These are phyloP conservation scores for Perkinsus olseni DNA, from an alignment of 169 alveolate species.

Conservation along the genomic window DNA sequence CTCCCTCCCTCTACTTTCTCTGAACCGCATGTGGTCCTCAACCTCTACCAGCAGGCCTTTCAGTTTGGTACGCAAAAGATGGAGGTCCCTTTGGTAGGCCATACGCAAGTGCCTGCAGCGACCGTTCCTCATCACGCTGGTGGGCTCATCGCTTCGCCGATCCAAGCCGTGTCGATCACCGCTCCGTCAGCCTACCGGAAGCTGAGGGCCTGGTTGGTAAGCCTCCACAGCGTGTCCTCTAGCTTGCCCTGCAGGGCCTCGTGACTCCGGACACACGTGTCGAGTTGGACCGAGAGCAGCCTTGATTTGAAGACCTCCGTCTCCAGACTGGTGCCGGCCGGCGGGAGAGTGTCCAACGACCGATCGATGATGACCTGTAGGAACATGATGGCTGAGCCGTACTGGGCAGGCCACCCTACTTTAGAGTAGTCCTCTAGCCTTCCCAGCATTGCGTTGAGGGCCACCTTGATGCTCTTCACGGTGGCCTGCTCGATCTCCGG, in stretches of 20 bases:
- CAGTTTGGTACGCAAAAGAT: neutral
- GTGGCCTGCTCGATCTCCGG: neutral
- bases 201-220: neutral
- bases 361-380: neutral
- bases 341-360: neutral
- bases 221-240: neutral
- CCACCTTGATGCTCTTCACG: neutral
- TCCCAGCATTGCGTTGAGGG: neutral
- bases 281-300: neutral
- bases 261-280: neutral
- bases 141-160: too few species aligned
- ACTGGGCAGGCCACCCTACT: neutral
- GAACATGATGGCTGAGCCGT: neutral
- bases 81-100: neutral
- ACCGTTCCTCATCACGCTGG: too few species aligned
- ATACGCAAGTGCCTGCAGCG: neutral
- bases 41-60: neutral
- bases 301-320: neutral
- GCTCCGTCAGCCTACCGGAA: neutral
- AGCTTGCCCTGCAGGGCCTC: neutral
- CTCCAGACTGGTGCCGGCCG: neutral
- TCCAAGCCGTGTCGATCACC: neutral
- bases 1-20: neutral
- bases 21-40: neutral
- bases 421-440: neutral